These are phyloP conservation scores for Neurospora sp. DNA, from an alignment of 495 filamentous ascomycete genomes.

Conservation along the genomic window DNA sequence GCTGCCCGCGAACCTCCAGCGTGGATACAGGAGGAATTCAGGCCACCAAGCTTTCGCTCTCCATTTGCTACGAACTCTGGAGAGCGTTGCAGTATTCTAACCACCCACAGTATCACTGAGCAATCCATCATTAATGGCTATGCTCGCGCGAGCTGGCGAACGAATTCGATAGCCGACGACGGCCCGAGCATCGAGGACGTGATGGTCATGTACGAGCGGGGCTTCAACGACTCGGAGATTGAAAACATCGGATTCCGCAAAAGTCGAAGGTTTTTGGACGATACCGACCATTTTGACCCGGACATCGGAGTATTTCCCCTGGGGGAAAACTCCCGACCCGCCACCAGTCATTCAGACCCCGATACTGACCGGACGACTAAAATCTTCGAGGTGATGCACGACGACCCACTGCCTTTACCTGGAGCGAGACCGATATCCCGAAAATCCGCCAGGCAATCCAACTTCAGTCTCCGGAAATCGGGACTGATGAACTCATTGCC, in stretches of 20 bases:
- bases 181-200: conserved; percentile 84
- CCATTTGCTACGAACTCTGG: conserved; percentile 1
- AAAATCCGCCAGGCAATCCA: conserved; percentile 27
- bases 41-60: neutral
- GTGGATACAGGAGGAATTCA: neutral
- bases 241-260: conserved; percentile 23
- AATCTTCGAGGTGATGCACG: conserved; percentile 36
- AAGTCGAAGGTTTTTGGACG: conserved; percentile 22
- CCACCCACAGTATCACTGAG: conserved; percentile 60
- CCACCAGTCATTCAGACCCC: conserved; percentile 22
- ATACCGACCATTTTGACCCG: conserved; percentile 24
- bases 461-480: conserved; percentile 26
- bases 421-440: conserved; percentile 13
- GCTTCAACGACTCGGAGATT: conserved; percentile 54
- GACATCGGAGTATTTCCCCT: conserved; percentile 10
- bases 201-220: conserved; percentile 85
- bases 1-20: neutral
- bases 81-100: conserved; percentile 71
- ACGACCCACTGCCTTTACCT: conserved; percentile 22
- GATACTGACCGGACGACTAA: conserved; percentile 16
- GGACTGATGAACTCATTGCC: conserved; percentile 23
- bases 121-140: conserved; percentile 40
- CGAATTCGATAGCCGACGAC: conserved; percentile 50
- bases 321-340: conserved; percentile 15
- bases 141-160: conserved; percentile 38